A percentile compares a stretch with the other conserved stretches of the same genome.
Evolutionary conservation across 2,329 filamentous ascomycete species (phyloP).

Genomic region (Pestalotiopsis sp.): DNA sequence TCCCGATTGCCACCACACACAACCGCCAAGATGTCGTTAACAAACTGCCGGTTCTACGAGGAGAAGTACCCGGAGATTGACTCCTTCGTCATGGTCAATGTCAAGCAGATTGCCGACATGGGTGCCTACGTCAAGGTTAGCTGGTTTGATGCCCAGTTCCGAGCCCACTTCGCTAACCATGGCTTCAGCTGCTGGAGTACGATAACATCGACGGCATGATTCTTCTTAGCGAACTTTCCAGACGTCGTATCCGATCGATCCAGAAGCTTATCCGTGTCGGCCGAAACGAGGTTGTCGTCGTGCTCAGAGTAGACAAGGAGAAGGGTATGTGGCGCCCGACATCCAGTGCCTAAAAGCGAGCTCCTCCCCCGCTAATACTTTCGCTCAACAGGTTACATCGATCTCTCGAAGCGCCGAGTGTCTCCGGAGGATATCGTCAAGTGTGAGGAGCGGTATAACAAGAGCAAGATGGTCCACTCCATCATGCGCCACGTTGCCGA

Average conservation of each 20-base stretch:
- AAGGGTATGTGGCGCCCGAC: constrained; percentile 63
- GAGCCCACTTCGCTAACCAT: constrained; percentile 1
- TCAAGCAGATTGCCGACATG: constrained; percentile 99
- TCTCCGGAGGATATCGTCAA: constrained; percentile 97
- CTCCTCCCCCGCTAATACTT: constrained; percentile 22
- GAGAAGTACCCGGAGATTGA: constrained; percentile 98
- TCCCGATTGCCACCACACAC: constrained; percentile 25
- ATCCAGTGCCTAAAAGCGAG: background rate
- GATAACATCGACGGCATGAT: constrained; percentile 99
- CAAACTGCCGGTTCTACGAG: constrained; percentile 96
- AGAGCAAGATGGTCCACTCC: constrained; percentile 98
- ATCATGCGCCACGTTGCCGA: constrained; percentile 99
- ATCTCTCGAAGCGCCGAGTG: constrained; percentile 97
- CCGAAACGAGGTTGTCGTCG: constrained; percentile 97
- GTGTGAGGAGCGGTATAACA: constrained; percentile 99
- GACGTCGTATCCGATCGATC: constrained; percentile 97
- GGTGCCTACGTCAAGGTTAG: constrained; percentile 88
- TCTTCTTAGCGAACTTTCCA: constrained; percentile 92
- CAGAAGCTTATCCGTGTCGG: constrained; percentile 99
- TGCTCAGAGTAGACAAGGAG: constrained; percentile 98
- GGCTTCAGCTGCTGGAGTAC: constrained; percentile 79
- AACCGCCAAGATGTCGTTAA: constrained; percentile 83
- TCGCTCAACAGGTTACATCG: constrained; percentile 69
- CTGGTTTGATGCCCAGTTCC: background rate
- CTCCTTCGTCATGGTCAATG: constrained; percentile 99